These are phyloP conservation scores for Akanthomyces muscarius DNA, from an alignment of 2,329 filamentous ascomycete genomes.

Conservation along the genomic window DNA sequence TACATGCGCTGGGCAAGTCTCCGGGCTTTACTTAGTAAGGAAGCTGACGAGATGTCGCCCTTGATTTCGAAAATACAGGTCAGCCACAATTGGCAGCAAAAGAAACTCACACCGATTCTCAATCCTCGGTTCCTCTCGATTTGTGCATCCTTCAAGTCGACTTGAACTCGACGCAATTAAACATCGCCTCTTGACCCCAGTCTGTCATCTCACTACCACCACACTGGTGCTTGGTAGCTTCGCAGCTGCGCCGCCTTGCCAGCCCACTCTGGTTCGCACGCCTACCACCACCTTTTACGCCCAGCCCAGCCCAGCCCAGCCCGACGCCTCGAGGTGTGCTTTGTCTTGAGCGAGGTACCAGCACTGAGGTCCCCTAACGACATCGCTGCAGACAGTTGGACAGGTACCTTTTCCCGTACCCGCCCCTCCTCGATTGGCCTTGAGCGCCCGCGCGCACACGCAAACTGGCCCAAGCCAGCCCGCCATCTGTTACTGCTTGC, in stretches of 20 bases:
- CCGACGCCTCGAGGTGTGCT: background rate
- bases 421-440: background rate
- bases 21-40: background rate
- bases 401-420: no score
- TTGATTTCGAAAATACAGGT: no score
- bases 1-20: background rate
- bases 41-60: no score
- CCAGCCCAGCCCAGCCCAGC: background rate
- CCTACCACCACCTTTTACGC: background rate
- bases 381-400: no score
- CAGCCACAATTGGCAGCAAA: no score
- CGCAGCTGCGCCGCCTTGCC: background rate
- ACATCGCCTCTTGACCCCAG: background rate
- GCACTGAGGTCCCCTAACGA: background rate
- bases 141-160: no score
- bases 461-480: background rate
- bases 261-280: constrained; percentile 9
- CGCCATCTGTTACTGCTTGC: background rate
- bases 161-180: background rate
- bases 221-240: background rate
- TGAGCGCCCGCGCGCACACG: background rate
- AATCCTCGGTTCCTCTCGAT: background rate
- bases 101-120: background rate
- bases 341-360: background rate
- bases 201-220: no score